Evolutionary conservation across 2,329 filamentous ascomycete genomes (phyloP), one percentile per base, ranked within the genome.

Genomic region (Stagonosporopsis chrysanthemi): DNA sequence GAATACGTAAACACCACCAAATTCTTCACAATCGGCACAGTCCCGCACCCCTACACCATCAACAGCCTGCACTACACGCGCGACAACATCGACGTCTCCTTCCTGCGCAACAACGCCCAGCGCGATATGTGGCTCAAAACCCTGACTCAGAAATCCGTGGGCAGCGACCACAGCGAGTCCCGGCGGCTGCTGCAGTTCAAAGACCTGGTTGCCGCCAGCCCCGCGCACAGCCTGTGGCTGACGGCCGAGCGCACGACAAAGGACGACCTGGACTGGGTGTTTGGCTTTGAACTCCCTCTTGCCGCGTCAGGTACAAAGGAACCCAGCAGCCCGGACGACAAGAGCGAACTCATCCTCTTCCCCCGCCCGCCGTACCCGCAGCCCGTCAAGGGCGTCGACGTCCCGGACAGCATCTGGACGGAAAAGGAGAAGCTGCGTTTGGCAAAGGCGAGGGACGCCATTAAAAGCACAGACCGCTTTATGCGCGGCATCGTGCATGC

Each of bases 11-110:
- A 97, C 75, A 84, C 83, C 4, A 88, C 88, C 14, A 82, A 81
- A 1, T 73, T 89, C 15, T 98, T 92, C 79, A 92, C 90, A 2
- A 90, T 99, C 62, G 92, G 90, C 57, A 90, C 88, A 0, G 89
- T 98, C 12, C 94, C 94, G 0, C 95, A 99, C 73, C 95, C 95
- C 0, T 96, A 92, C 80, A 97, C 93, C 1, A 82, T 92, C 39
- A 84, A 88, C 51, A 85, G 87, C 12, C 80, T 98, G 17, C 83
- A 86, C 56, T 83, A 86, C 62, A 83, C 71, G 2, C 70, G 86
- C 56, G 78, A 80, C 49, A 79, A 71, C 9, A 58, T 82, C 41
- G 73, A 78, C 52, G 61, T 70, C 7, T 71, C 69, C 23, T 82
- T 79, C 68, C 68, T 83, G n/a, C 78, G 80, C 46, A 82, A 85